Evolutionary conservation across 495 filamentous ascomycete species (phyloP), one percentile per base, ranked within the genome.

Genomic region (Peziza echinospora): DNA sequence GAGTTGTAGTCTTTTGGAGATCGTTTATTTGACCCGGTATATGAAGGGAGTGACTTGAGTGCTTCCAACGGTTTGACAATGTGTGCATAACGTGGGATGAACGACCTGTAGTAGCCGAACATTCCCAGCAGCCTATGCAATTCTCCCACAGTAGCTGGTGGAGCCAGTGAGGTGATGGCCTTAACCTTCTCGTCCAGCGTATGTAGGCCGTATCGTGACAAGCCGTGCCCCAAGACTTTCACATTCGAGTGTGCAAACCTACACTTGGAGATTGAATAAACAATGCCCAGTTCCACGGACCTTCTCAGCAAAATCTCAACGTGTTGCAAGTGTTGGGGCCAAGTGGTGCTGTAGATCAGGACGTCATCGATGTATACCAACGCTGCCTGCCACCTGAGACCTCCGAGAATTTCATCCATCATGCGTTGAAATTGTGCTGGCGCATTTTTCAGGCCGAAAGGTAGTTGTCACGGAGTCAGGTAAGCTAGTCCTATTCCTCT

Each of bases 321-420:
- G 40, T 42, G 40, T 7, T 7, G 7, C 40, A 42, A 10, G 40
- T 42, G 40, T 11, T 42, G 8, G 6, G 40, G 19, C 9, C 9
- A 42, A 8, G 40, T 10, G 9, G 7, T 42, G 40, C 40, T 42
- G 19, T 11, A 42, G 8, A 42, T 21, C 7, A 42, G 40, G 8
- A 42, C 8, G 19, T 42, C 40, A 42, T 49, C 40, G 1, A 49
- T 49, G 26, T 49, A 49, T 24, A 49, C 47, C 24, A 49, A 13
- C 0, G 47, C 47, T 10, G 47, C 47, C 11, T 44, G 40, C 37
- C 34, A 49, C 2, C 40, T 21, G 2, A 49, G 24, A 1, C 37
- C 41, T 1, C 37, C 34, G 3, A 44, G 23, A 0, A 49, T 16
- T 7, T 30, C 17, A 21, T 49, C 47, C 47, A 49, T 49, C 37